Evolutionary conservation across 768 basidiomycete genomes (phyloP), one percentile per base, ranked within the genome.

Genomic region (Symmetrospora coprosmae): DNA sequence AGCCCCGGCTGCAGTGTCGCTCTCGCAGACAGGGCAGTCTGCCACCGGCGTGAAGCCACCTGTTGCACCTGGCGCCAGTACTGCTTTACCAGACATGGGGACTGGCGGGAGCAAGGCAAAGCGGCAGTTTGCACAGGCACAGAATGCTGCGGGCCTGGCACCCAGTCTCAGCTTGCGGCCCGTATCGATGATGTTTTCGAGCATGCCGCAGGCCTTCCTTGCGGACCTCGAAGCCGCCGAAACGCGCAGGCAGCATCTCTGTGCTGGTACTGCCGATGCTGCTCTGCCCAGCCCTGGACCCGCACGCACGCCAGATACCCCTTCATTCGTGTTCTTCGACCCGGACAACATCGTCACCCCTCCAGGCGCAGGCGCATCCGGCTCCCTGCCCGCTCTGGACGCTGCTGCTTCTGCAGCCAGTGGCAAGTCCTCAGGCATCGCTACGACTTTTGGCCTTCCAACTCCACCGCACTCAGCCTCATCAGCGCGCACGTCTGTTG

Each of bases 251-350:
- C 31, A 43, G n/a, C 28, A 43, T 28, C 11, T 11, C n/a, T n/a
- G n/a, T n/a, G n/a, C n/a, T n/a, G n/a, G n/a, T n/a, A n/a, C n/a
- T n/a, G n/a, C n/a, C n/a, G n/a, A n/a, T n/a, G n/a, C n/a, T n/a
- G n/a, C n/a, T n/a, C n/a, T n/a, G n/a, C n/a, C n/a, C n/a, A n/a
- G n/a, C n/a, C n/a, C n/a, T n/a, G n/a, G 49, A 17, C 49, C 31
- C 27, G 55, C 40, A 13, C 55, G 40, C 9, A 58, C 55, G 8
- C 55, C 55, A 21, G 55, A 58, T 27, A 58, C 40, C 9, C 41
- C 55, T 25, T 58, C 55, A 45, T 58, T 58, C 30, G 55, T 46
- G 25, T 58, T 58, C 41, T 58, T 58, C 21, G 55, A 58, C 40
- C 30, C 31, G 25, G 25, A 31, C 17, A 58, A 33, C 23, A 25